Evolutionary conservation across 495 filamentous ascomycete genomes (phyloP), one percentile per base, ranked within the genome.

Genomic region (Cercophora samala): DNA sequence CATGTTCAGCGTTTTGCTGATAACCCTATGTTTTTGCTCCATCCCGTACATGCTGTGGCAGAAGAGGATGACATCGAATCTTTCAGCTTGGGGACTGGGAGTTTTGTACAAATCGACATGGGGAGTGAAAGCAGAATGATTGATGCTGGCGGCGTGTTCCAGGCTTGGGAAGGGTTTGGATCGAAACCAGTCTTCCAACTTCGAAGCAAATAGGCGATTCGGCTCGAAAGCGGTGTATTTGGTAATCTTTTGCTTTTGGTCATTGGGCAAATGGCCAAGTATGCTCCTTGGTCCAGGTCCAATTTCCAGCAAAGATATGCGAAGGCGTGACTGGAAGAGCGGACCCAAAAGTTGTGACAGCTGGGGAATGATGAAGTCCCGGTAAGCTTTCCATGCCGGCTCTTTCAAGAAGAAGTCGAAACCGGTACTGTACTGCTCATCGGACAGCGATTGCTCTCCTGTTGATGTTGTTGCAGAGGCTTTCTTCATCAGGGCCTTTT

Each of bases 41-140:
- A 88, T 83, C 73, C 84, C 83, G 69, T 90, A 87, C 82, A 88
- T 84, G 77, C 86, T 86, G 76, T 88, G 86, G 73, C 85, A 88
- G 75, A 89, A 86, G 62, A 89, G 72, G 64, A 90, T 75, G 68
- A 87, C 64, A 72, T 90, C 81, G 74, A 79, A 88, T 70, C 78
- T 83, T 66, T 81, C 72, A 65, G 75, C 73, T 3, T 60, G 22
- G 5, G 22, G 2, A 13, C 17, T 13, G 25, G 8, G 17, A 26
- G 64, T 73, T 58, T 65, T 60, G 62, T 61, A 73, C 66, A 70
- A 64, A 58, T 55, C 73, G 37, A 67, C 64, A 60, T 81, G 58
- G 59, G 77, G 65, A 70, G 26, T 66, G 72, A 87, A 87, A 67
- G 82, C 80, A 37, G 61, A 71, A 73, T 67, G 81, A 76, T 71